phyloP scores from a whole-genome alignment of 2,329 filamentous ascomycete genomes.

The Pseudogymnoascus sp. region DNA sequence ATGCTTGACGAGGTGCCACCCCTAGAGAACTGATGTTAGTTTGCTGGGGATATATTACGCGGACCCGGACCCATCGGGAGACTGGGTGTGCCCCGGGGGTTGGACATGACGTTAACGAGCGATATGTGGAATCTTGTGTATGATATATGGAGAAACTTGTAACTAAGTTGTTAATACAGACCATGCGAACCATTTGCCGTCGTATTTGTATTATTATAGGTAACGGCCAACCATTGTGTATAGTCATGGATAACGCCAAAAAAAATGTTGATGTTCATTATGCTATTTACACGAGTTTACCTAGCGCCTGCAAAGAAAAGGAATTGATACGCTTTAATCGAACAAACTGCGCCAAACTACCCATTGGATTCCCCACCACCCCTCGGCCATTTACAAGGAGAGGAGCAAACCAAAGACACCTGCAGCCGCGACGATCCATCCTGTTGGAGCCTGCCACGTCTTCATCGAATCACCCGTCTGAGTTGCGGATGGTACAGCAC shows the following conservation, averaged over 20 bases:
- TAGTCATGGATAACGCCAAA: background rate
- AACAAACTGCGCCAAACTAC: background rate
- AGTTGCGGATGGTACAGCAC: background rate
- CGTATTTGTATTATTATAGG: no score
- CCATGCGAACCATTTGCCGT: background rate
- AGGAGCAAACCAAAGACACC: background rate
- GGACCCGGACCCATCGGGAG: background rate
- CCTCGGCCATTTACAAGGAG: background rate
- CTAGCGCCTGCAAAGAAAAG: background rate
- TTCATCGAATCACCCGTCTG: background rate
- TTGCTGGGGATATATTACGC: background rate
- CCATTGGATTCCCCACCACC: background rate
- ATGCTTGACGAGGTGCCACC: constrained; percentile 23
- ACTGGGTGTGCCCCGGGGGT: background rate
- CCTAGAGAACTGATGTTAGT: constrained; percentile 12
- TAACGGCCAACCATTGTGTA: background rate
- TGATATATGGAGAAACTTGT: background rate
- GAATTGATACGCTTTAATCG: background rate
- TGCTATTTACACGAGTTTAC: background rate
- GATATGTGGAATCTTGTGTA: background rate
- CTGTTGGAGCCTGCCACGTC: background rate
- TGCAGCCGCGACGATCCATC: constrained; percentile 14
- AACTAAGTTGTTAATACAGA: background rate
- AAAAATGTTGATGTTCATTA: background rate
- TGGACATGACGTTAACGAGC: background rate